Evolutionary conservation across 2,329 filamentous ascomycete species (phyloP).

Genomic region (Paraphoma chrysanthemicola): DNA sequence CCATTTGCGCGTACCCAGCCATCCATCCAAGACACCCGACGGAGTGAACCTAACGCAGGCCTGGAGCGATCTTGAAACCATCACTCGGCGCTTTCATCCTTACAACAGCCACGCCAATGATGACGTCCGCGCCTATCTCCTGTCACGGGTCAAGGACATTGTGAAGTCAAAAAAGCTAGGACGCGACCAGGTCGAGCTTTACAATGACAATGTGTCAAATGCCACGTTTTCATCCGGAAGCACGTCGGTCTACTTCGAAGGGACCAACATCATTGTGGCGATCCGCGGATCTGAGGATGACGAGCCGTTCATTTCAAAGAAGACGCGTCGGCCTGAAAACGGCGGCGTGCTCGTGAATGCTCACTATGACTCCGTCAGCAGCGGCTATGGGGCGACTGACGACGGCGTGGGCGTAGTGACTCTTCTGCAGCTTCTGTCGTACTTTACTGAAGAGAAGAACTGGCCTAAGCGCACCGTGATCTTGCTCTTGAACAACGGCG

Average conservation of each 20-base stretch:
- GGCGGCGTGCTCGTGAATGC: slow-evolving; percentile 92
- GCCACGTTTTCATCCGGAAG: slow-evolving; percentile 69
- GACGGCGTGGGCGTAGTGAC: slow-evolving; percentile 91
- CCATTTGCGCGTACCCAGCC: slow-evolving; percentile 76
- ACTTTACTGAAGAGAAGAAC: slow-evolving; percentile 75
- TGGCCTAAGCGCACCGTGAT: slow-evolving; percentile 82
- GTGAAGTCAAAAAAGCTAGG: slow-evolving; percentile 62
- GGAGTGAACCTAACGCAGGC: slow-evolving; percentile 85
- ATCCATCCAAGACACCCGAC: slow-evolving; percentile 61
- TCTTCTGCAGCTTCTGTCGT: slow-evolving; percentile 81
- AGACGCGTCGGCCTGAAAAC: slow-evolving; percentile 54
- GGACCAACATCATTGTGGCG: slow-evolving; percentile 90
- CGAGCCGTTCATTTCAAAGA: slow-evolving; percentile 64
- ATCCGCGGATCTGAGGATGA: slow-evolving; percentile 79
- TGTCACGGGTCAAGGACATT: slow-evolving; percentile 74
- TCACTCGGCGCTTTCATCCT: slow-evolving; percentile 81
- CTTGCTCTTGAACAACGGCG: slow-evolving; percentile 89
- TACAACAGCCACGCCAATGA: slow-evolving; percentile 90
- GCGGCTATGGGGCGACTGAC: slow-evolving; percentile 91
- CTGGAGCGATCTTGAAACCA: slow-evolving; percentile 79
- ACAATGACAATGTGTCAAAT: slow-evolving; percentile 82
- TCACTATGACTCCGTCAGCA: slow-evolving; percentile 93
- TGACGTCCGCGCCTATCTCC: slow-evolving; percentile 75
- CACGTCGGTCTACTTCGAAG: slow-evolving; percentile 80
- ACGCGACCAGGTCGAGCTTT: slow-evolving; percentile 65